Percentiles rank a stretch among this genome's conserved stretches.
Evolutionary conservation across 2,329 filamentous ascomycete genomes (phyloP).

Genomic region (Alternaria incomplexa): DNA sequence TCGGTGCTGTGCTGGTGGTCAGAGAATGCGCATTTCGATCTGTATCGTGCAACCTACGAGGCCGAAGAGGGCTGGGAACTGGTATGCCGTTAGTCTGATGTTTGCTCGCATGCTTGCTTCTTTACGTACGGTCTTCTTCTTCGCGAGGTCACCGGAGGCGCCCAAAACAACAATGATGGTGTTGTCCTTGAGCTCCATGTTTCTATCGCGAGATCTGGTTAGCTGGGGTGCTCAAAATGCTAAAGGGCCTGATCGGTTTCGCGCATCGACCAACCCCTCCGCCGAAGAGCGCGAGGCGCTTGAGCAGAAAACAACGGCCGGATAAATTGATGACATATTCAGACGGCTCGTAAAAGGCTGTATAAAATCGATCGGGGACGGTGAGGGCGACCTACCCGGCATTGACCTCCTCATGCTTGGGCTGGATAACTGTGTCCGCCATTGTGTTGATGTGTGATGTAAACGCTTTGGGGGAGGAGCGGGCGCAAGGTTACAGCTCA

Average conservation of each 20-base stretch:
- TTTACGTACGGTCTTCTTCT: constrained; percentile 93
- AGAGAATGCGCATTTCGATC: constrained; percentile 13
- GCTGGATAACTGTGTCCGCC: constrained; percentile 57
- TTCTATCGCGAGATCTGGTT: constrained; percentile 60
- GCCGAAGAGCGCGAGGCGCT: neutral
- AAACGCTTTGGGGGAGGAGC: constrained; percentile 26
- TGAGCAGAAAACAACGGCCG: neutral
- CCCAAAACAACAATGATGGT: constrained; percentile 96
- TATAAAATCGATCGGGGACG: neutral
- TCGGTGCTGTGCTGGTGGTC: constrained; percentile 71
- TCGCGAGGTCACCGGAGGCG: constrained; percentile 95
- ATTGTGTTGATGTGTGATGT: constrained; percentile 38
- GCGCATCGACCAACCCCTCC: constrained; percentile 20
- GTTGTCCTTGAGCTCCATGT: constrained; percentile 97
- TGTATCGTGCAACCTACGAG: constrained; percentile 70
- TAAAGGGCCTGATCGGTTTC: constrained; percentile 1
- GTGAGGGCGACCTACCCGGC: constrained; percentile 51
- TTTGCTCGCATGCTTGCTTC: neutral
- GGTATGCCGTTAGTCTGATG: constrained; percentile 27
- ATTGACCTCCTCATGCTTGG: constrained; percentile 52
- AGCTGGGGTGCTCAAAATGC: constrained; percentile 22
- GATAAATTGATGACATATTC: constrained; percentile 8
- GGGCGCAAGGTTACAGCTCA: constrained; percentile 30
- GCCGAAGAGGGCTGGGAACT: constrained; percentile 97
- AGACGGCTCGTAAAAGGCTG: neutral